Conservation (phyloP, 371 early-diverging fungal species). For the Mucor velutinosus region DNA sequence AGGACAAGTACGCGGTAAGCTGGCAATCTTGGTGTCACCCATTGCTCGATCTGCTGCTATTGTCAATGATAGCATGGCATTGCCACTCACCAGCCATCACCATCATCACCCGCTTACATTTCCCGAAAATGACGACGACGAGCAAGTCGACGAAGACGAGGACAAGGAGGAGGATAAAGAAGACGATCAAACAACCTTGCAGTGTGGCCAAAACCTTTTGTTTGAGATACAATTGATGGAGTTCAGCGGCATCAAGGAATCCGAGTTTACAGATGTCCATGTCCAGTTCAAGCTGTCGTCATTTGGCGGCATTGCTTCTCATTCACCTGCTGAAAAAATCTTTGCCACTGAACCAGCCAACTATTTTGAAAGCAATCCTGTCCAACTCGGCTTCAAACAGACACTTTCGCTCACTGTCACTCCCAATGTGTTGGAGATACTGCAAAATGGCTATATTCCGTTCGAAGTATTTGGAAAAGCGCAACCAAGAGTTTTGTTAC, state of each 20-base stretch:
- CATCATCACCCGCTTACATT: conserved; percentile 10
- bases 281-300: conserved; percentile 75
- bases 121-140: conserved; percentile 12
- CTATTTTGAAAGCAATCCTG: conserved; percentile 55
- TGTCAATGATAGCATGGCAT: neutral
- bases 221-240: conserved; percentile 76
- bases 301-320: conserved; percentile 52
- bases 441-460: conserved; percentile 42
- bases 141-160: conserved; percentile 8
- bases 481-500: conserved; percentile 50
- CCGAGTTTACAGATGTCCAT: conserved; percentile 76
- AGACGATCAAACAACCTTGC: conserved; percentile 19
- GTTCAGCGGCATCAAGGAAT: conserved; percentile 70
- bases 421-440: conserved; percentile 41
- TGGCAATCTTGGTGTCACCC: conserved; percentile 50
- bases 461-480: conserved; percentile 73
- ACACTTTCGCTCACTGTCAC: conserved; percentile 59
- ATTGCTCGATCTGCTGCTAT: conserved; percentile 40
- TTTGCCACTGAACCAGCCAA: conserved; percentile 69
- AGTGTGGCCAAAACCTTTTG: conserved; percentile 58
- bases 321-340: conserved; percentile 58
- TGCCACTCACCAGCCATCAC: neutral
- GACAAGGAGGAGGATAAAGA: conserved; percentile 6
- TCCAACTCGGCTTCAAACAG: conserved; percentile 66
- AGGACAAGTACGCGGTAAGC: conserved; percentile 54